Evolutionary conservation across 306 rosid genomes (phyloP).

Genomic region (Vigna reflexopilosa): DNA sequence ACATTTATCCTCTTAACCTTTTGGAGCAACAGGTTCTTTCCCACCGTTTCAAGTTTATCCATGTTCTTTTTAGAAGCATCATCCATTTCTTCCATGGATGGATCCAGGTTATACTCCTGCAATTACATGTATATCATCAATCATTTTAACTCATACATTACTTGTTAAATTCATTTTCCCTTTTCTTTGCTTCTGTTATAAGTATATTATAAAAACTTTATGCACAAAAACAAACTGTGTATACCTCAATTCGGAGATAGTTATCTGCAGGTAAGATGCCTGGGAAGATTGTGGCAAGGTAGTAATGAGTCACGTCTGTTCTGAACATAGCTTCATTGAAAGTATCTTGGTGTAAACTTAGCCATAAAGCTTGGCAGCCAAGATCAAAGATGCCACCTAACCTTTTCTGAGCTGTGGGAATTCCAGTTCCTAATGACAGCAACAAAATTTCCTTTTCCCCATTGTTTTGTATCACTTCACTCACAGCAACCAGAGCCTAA

Average conservation of each 20-base stretch:
- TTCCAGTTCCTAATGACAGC: slow-evolving; percentile 22
- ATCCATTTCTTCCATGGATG: not conserved
- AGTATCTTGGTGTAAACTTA: accelerated
- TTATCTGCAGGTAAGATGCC: not conserved
- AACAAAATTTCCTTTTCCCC: not conserved
- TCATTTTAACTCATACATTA: no score
- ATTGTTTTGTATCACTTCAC: not conserved
- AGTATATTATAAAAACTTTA: no score
- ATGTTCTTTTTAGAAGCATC: not conserved
- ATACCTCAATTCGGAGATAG: slow-evolving; percentile 39
- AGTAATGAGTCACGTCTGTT: slow-evolving; percentile 15
- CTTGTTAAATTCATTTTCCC: no score
- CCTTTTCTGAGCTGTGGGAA: accelerated
- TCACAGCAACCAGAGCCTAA: not conserved
- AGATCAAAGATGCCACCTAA: not conserved
- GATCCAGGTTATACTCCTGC: not conserved
- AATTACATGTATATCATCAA: not conserved
- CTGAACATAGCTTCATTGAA: not conserved
- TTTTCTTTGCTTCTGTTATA: no score
- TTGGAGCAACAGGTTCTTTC: not conserved
- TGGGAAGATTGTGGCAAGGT: slow-evolving; percentile 38
- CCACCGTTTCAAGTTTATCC: not conserved
- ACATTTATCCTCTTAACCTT: slow-evolving; percentile 33
- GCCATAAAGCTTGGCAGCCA: not conserved
- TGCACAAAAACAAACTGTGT: not conserved